A percentile compares a stretch with the other conserved stretches of the same genome.
phyloP scores from a whole-genome alignment of 768 basidiomycete species.

The Leccinum fibrillosum region DNA sequence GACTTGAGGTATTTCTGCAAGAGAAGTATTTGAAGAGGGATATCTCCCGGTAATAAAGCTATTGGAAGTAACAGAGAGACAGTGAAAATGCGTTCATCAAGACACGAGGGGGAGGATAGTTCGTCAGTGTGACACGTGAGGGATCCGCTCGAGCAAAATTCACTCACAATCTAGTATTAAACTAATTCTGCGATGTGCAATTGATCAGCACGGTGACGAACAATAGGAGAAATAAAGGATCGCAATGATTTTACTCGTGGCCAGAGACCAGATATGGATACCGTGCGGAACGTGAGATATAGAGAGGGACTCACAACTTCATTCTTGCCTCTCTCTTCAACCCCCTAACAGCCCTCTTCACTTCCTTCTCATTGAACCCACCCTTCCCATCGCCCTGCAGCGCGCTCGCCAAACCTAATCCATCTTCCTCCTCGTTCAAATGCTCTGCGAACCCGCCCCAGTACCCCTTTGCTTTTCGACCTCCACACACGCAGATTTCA shows the following conservation, averaged over 20 bases:
- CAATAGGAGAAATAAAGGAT: not conserved
- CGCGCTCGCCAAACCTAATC: slow-evolving; percentile 42
- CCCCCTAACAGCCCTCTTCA: slow-evolving; percentile 59
- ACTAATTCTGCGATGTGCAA: slow-evolving; percentile 20
- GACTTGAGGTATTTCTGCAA: slow-evolving; percentile 82
- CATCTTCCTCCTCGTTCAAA: slow-evolving; percentile 44
- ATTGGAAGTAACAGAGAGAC: slow-evolving; percentile 3
- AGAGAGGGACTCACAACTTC: slow-evolving; percentile 55
- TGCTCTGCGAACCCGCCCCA: slow-evolving; percentile 64
- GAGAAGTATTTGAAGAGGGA: slow-evolving; percentile 76
- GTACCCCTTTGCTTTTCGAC: slow-evolving; percentile 59
- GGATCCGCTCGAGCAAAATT: not conserved
- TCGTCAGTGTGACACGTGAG: not conserved
- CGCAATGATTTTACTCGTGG: not conserved
- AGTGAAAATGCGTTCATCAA: not conserved
- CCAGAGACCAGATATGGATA: not conserved
- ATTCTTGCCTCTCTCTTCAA: slow-evolving; percentile 66
- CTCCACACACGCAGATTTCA: slow-evolving; percentile 53
- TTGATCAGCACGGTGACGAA: slow-evolving; percentile 8
- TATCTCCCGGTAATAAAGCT: slow-evolving; percentile 84
- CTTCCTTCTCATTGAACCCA: slow-evolving; percentile 68
- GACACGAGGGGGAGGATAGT: not conserved
- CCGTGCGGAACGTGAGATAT: not conserved
- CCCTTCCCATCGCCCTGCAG: slow-evolving; percentile 47
- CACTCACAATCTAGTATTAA: slow-evolving; percentile 28